These are phyloP conservation scores for Xylaria sp. DNA, from an alignment of 2,329 filamentous ascomycete species.

Conservation along the genomic window DNA sequence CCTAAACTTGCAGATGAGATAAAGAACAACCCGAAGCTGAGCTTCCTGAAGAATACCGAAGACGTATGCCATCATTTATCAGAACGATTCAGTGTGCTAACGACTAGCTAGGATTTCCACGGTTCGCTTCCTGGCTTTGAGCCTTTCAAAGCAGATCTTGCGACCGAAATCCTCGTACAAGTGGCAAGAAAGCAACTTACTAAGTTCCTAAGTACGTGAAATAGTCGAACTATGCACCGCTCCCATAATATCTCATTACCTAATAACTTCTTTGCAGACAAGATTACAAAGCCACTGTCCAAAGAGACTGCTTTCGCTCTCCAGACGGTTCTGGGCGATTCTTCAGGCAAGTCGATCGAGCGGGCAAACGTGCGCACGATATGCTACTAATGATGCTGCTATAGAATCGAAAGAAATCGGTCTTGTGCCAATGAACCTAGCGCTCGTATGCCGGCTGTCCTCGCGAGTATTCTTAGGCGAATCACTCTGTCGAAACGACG, in stretches of 20 bases:
- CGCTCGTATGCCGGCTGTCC: slow-evolving; percentile 21
- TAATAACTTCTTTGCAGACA: slow-evolving; percentile 6
- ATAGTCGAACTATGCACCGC: neutral
- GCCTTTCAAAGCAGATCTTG: slow-evolving; percentile 4
- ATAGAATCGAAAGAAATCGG: slow-evolving; percentile 24
- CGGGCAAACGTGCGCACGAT: too few relatives aligned
- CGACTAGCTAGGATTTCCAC: slow-evolving; percentile 18
- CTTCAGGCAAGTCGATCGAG: slow-evolving; percentile 1
- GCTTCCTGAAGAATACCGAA: neutral
- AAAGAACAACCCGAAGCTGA: slow-evolving; percentile 21
- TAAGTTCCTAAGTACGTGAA: slow-evolving; percentile 20
- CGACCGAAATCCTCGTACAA: neutral
- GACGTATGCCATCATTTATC: neutral
- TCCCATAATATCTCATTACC: neutral
- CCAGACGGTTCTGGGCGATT: slow-evolving; percentile 17
- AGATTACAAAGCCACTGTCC: slow-evolving; percentile 18
- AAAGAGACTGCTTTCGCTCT: slow-evolving; percentile 24
- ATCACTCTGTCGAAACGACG: slow-evolving; percentile 21
- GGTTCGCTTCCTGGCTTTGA: slow-evolving; percentile 18
- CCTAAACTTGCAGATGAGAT: slow-evolving; percentile 23
- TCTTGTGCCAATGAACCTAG: slow-evolving; percentile 4
- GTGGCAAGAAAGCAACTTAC: slow-evolving; percentile 29
- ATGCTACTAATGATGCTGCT: neutral
- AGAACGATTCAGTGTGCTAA: slow-evolving; percentile 1
- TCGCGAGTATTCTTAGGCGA: slow-evolving; percentile 29